Percentiles rank a stretch among this genome's conserved stretches.
Conservation (phyloP, 768 basidiomycete genomes). For the Multifurca ochricompacta region DNA sequence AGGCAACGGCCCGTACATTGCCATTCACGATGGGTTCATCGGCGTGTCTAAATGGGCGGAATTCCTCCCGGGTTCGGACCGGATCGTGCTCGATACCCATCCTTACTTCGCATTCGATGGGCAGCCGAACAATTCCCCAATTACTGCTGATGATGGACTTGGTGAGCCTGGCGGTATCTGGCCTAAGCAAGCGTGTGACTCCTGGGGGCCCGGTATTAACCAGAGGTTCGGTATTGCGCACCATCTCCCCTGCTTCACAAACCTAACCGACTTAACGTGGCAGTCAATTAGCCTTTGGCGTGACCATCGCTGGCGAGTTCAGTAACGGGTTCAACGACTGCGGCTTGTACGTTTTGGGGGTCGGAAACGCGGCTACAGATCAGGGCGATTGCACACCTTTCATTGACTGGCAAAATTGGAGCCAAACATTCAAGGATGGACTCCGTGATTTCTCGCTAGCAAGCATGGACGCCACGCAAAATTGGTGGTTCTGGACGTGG, state of each 20-base stretch:
- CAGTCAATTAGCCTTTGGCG: slow-evolving; percentile 51
- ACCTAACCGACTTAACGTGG: not conserved
- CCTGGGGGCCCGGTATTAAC: slow-evolving; percentile 38
- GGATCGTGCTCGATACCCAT: slow-evolving; percentile 44
- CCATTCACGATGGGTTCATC: slow-evolving; percentile 50
- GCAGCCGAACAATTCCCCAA: slow-evolving; percentile 11
- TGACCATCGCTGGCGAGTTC: slow-evolving; percentile 73
- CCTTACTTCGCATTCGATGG: slow-evolving; percentile 33
- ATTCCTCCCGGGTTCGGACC: slow-evolving; percentile 35
- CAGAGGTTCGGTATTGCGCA: slow-evolving; percentile 30
- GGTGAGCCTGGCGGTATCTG: slow-evolving; percentile 24
- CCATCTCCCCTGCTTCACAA: not conserved
- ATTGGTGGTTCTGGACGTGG: slow-evolving; percentile 80
- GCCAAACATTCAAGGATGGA: slow-evolving; percentile 42
- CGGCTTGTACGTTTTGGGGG: slow-evolving; percentile 41
- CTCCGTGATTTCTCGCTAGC: slow-evolving; percentile 44
- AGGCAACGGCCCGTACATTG: slow-evolving; percentile 57
- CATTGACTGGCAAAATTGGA: slow-evolving; percentile 48
- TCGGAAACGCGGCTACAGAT: slow-evolving; percentile 21
- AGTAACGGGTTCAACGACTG: slow-evolving; percentile 61
- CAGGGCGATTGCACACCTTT: slow-evolving; percentile 33
- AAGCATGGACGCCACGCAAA: slow-evolving; percentile 58
- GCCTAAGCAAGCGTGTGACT: slow-evolving; percentile 30
- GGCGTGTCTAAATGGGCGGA: slow-evolving; percentile 37
- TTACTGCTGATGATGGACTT: slow-evolving; percentile 30